Percentiles rank a stretch among this genome's conserved stretches.
phyloP scores from a whole-genome alignment of 2,329 filamentous ascomycete species.

The Diaporthe aspalathi region DNA sequence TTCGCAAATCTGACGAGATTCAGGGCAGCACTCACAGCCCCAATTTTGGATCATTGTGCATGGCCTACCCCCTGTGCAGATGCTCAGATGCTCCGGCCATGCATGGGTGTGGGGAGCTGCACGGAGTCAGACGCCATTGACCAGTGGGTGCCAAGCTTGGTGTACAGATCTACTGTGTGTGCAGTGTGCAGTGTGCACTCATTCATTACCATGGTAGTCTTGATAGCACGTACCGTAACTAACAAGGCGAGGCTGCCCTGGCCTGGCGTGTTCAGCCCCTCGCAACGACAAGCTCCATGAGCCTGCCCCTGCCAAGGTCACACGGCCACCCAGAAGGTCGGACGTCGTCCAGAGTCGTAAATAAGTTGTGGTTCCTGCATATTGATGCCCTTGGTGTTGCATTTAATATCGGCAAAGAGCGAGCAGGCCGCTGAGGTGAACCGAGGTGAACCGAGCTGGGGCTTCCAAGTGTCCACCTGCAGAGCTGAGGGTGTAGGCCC shows the following conservation, averaged over 20 bases:
- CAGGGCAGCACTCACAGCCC: slow-evolving; percentile 34
- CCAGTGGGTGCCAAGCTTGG: slow-evolving; percentile 25
- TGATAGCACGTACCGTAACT: background rate
- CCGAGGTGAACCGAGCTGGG: background rate
- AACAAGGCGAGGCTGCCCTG: slow-evolving; percentile 20
- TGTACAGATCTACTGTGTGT: background rate
- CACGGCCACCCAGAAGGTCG: slow-evolving; percentile 14
- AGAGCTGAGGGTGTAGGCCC: background rate
- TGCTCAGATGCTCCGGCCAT: slow-evolving; percentile 19
- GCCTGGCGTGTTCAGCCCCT: background rate
- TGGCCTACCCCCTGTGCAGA: slow-evolving; percentile 23
- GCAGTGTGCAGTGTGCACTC: background rate
- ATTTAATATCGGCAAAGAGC: slow-evolving; percentile 23
- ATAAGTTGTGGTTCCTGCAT: slow-evolving; percentile 26
- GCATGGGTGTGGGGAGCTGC: slow-evolving; percentile 32
- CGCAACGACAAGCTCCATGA: slow-evolving; percentile 21
- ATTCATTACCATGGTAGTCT: slow-evolving; percentile 2
- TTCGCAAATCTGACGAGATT: slow-evolving; percentile 35
- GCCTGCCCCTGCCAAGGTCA: slow-evolving; percentile 26
- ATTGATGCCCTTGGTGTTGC: slow-evolving; percentile 1
- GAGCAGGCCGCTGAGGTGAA: background rate
- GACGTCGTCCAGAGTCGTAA: slow-evolving; percentile 22
- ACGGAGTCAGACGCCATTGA: slow-evolving; percentile 19
- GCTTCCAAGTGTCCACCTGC: background rate
- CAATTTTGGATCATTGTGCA: slow-evolving; percentile 33